These are phyloP conservation scores for Phytopythium sindhum DNA, from an alignment of 352 stramenopile genomes.

Conservation along the genomic window DNA sequence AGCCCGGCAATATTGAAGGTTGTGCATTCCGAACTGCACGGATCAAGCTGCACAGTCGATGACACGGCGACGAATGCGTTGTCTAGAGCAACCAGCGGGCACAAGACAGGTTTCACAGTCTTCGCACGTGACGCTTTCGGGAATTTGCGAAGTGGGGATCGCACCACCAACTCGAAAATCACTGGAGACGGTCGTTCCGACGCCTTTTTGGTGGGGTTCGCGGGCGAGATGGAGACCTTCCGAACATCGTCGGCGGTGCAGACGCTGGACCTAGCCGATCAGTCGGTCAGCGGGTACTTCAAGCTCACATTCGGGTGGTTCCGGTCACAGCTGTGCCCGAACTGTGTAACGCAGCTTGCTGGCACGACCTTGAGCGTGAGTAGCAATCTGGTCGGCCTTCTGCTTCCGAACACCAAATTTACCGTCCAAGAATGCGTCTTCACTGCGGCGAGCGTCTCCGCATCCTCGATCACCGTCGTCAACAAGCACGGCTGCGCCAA, in stretches of 20 bases:
- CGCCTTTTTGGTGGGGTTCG: slow-evolving; percentile 89
- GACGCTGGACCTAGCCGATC: slow-evolving; percentile 33
- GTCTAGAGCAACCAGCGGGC: slow-evolving; percentile 74
- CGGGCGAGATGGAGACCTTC: slow-evolving; percentile 59
- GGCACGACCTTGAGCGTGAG: slow-evolving; percentile 54
- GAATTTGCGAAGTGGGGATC: slow-evolving; percentile 84
- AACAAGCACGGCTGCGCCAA: slow-evolving; percentile 51
- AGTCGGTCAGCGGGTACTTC: slow-evolving; percentile 40
- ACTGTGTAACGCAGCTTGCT: slow-evolving; percentile 49
- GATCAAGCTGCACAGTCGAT: slow-evolving; percentile 79
- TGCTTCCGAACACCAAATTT: slow-evolving; percentile 55
- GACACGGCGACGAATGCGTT: slow-evolving; percentile 73
- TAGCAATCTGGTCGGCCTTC: slow-evolving; percentile 55
- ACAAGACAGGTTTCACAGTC: slow-evolving; percentile 84
- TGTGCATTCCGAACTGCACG: slow-evolving; percentile 89
- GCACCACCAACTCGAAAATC: slow-evolving; percentile 58
- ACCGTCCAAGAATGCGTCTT: slow-evolving; percentile 72
- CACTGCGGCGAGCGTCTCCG: slow-evolving; percentile 38
- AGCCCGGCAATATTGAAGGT: slow-evolving; percentile 71
- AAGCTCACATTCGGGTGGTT: slow-evolving; percentile 75
- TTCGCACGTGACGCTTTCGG: slow-evolving; percentile 91
- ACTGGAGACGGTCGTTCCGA: slow-evolving; percentile 88
- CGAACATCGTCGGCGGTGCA: slow-evolving; percentile 90
- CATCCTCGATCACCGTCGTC: slow-evolving; percentile 44
- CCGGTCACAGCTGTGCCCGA: slow-evolving; percentile 38